Base-by-base conservation (phyloP, 1,284 basidiomycete genomes). In the Fomitopsis palustris region DNA sequence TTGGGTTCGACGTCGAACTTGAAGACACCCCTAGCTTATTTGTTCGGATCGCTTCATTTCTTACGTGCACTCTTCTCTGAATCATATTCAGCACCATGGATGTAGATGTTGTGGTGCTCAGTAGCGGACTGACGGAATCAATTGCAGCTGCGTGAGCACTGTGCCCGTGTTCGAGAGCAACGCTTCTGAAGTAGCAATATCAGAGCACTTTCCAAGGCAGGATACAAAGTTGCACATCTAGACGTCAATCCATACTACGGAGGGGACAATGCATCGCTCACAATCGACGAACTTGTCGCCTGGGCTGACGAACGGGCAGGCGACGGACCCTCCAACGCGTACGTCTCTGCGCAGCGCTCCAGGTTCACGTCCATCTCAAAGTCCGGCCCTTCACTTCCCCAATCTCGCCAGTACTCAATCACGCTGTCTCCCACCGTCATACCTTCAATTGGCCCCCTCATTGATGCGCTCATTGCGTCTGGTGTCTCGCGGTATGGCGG, bases 401-500 rank as follows among this genome's bases (percentile, higher is more conserved):
- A 87, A 53, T 78, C 86, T 31, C 83, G 92, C 33, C 87, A 92
- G 62, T 99, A 96, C 73, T 86, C 94, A 0, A 77, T 98, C 33
- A 94, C 93, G 6, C 83, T 98, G 25, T 82, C 84, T 6, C 96
- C 96, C 0, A 81, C 90, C 2, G 76, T 98, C 2, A 85, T 98
- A 19, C 90, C 93, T 1, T 88, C 93, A 0, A 72, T 84, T 14
- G 95, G 96, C 0, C 83, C 88, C 0, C 81, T 94, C 38, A 93
- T 98, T 49, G 84, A 90, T 21, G 84, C 90, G 2, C 80, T 98
- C 6, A 81, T 98, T 27, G 77, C 83, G 1, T 96, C 93, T 23
- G 92, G 94, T 31, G 95, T 98, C 5, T 84, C 93, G 9, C 87
- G 89, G 56, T 98, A 99, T 69, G 92, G 94, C 33, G 90, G 88